Conservation (phyloP, 495 filamentous ascomycete genomes). For the Trichocladium antarcticum region DNA sequence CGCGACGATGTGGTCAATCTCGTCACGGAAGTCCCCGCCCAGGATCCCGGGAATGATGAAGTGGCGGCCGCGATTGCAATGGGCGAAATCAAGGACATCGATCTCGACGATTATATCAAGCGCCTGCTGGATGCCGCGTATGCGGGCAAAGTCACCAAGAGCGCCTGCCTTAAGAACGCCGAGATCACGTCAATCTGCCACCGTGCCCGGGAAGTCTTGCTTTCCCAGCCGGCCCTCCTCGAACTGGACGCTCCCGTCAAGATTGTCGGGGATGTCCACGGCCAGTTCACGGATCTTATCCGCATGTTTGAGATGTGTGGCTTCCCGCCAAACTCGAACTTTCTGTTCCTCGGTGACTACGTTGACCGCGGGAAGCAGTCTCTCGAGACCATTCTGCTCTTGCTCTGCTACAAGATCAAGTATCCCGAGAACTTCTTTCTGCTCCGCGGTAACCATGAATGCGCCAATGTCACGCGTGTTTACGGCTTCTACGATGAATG, state of each 20-base stretch:
- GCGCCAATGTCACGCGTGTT: slow-evolving; percentile 94
- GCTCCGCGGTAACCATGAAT: slow-evolving; percentile 93
- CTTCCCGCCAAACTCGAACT: slow-evolving; percentile 89
- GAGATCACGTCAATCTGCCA: slow-evolving; percentile 90
- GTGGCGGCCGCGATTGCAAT: slow-evolving; percentile 42
- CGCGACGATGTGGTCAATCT: slow-evolving; percentile 51
- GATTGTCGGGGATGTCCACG: slow-evolving; percentile 96
- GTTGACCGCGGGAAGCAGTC: slow-evolving; percentile 97
- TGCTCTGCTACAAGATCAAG: slow-evolving; percentile 97
- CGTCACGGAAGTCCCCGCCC: slow-evolving; percentile 29
- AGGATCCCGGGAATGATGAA: slow-evolving; percentile 32
- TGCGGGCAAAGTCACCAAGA: slow-evolving; percentile 92
- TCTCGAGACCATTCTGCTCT: slow-evolving; percentile 87
- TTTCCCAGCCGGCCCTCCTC: slow-evolving; percentile 82
- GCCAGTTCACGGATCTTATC: slow-evolving; percentile 95
- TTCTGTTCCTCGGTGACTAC: slow-evolving; percentile 93
- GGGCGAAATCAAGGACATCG: slow-evolving; percentile 75
- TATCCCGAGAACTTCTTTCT: slow-evolving; percentile 99
- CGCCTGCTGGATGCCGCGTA: slow-evolving; percentile 90
- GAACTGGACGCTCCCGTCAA: slow-evolving; percentile 96
- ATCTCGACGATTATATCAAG: slow-evolving; percentile 95
- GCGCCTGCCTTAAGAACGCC: slow-evolving; percentile 91
- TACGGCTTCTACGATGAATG: slow-evolving; percentile 99
- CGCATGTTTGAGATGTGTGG: slow-evolving; percentile 99
- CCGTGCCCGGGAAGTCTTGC: slow-evolving; percentile 74